Conservation (phyloP, 2,329 filamentous ascomycete species). For the Mycosphaerella sp. region DNA sequence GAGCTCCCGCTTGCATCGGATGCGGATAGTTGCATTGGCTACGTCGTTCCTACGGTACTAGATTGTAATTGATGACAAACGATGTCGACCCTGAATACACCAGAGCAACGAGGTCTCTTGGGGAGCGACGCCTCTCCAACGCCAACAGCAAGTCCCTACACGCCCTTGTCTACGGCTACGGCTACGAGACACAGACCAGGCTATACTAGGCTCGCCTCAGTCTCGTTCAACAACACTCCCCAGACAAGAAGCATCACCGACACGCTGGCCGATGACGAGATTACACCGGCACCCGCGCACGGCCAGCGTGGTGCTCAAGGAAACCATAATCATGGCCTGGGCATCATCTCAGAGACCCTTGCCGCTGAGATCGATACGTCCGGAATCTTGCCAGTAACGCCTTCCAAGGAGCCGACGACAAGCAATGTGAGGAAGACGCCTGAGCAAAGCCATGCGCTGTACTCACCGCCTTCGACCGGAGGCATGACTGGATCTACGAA, state of each 20-base stretch:
- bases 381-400: slow-evolving; percentile 11
- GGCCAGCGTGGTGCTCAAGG: slow-evolving; percentile 6
- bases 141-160: slow-evolving; percentile 1
- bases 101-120: slow-evolving; percentile 17
- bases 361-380: not conserved
- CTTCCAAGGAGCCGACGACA: slow-evolving; percentile 15
- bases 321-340: slow-evolving; percentile 29
- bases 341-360: slow-evolving; percentile 27
- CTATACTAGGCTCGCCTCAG: slow-evolving; percentile 35
- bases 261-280: slow-evolving; percentile 33
- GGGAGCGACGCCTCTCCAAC: slow-evolving; percentile 15
- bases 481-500: slow-evolving; percentile 24
- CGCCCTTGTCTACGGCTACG: not conserved
- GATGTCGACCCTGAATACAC: slow-evolving; percentile 15
- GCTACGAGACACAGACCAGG: slow-evolving; percentile 31
- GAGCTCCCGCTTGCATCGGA: not conserved
- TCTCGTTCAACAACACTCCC: slow-evolving; percentile 31
- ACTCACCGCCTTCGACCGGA: slow-evolving; percentile 25
- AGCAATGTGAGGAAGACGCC: slow-evolving; percentile 13
- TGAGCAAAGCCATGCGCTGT: slow-evolving; percentile 13
- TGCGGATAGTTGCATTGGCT: slow-evolving; percentile 11
- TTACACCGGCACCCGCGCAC: slow-evolving; percentile 5
- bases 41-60: slow-evolving; percentile 1
- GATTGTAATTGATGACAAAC: slow-evolving; percentile 1
- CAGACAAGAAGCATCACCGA: slow-evolving; percentile 20